Evolutionary conservation across 768 basidiomycete species (phyloP).

Genomic region (Dioszegia hungarica): DNA sequence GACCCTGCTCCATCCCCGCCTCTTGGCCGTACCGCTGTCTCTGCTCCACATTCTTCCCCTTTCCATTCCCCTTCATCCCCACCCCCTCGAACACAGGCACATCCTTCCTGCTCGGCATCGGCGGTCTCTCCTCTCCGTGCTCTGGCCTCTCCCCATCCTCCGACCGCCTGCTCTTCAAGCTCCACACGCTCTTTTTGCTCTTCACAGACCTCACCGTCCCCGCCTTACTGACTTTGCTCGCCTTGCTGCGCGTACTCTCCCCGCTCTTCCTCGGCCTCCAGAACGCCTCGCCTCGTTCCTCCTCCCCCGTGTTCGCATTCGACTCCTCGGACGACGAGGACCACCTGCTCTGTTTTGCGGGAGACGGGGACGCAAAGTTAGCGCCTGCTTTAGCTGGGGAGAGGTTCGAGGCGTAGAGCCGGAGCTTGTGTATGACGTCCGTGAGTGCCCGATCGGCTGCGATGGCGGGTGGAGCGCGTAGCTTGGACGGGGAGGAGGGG

Average conservation of each 20-base stretch:
- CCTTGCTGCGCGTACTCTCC: slow-evolving; percentile 1
- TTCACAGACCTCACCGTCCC: neutral
- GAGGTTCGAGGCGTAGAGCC: slow-evolving; percentile 13
- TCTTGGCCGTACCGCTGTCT: too few species aligned
- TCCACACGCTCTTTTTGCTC: neutral
- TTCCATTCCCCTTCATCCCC: slow-evolving; percentile 5
- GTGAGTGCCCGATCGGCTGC: slow-evolving; percentile 30
- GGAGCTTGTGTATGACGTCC: slow-evolving; percentile 30
- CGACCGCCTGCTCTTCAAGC: slow-evolving; percentile 6
- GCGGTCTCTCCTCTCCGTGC: neutral
- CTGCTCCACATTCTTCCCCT: slow-evolving; percentile 9
- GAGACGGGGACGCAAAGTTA: neutral
- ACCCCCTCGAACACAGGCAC: slow-evolving; percentile 2
- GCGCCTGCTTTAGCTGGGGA: neutral
- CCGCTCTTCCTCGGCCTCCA: slow-evolving; percentile 10
- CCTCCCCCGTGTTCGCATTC: neutral
- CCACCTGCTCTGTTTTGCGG: slow-evolving; percentile 26
- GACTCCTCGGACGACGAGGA: slow-evolving; percentile 31
- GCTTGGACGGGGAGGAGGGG: slow-evolving; percentile 22
- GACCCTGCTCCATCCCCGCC: too few species aligned
- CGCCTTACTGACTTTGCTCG: slow-evolving; percentile 1
- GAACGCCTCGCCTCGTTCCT: slow-evolving; percentile 8
- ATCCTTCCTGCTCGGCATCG: slow-evolving; percentile 1
- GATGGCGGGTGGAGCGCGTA: slow-evolving; percentile 8
- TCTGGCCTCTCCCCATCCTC: slow-evolving; percentile 4